phyloP scores from a whole-genome alignment of 225 moss, liverwort and hornwort species.

The Marchantia paleacea region DNA sequence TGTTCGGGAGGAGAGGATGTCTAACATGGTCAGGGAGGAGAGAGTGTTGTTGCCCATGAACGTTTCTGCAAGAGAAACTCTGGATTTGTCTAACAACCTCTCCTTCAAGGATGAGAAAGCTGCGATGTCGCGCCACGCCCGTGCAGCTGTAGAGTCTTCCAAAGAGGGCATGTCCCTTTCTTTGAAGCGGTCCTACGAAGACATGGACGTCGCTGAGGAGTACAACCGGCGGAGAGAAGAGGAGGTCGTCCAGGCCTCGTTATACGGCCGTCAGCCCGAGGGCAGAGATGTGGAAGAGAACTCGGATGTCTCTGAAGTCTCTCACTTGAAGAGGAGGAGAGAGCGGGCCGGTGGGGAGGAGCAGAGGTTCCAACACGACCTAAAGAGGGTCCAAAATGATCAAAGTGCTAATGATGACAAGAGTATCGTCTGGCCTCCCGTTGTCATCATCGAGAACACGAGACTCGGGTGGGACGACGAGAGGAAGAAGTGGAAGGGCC shows the following conservation, averaged over 20 bases:
- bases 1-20: conserved; percentile 13
- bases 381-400: conserved; percentile 40
- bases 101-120: conserved; percentile 37
- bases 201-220: conserved; percentile 31
- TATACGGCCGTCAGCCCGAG: conserved; percentile 32
- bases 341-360: conserved; percentile 33
- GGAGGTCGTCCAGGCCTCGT: conserved; percentile 26
- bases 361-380: conserved; percentile 41
- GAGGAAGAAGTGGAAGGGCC: conserved; percentile 46
- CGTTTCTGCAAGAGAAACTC: conserved; percentile 41
- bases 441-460: conserved; percentile 52
- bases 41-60: conserved; percentile 22
- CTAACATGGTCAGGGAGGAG: conserved; percentile 32
- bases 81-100: conserved; percentile 48
- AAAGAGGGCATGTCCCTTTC: conserved; percentile 48
- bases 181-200: conserved; percentile 45
- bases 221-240: conserved; percentile 40
- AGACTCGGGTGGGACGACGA: conserved; percentile 50
- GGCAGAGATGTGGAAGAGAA: conserved; percentile 31
- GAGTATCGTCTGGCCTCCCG: conserved; percentile 46
- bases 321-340: conserved; percentile 38
- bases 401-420: conserved; percentile 39
- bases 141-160: conserved; percentile 20
- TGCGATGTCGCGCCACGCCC: conserved; percentile 31
- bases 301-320: conserved; percentile 24